phyloP scores from a whole-genome alignment of 2,329 filamentous ascomycete genomes.

The Penicillium thymicola region DNA sequence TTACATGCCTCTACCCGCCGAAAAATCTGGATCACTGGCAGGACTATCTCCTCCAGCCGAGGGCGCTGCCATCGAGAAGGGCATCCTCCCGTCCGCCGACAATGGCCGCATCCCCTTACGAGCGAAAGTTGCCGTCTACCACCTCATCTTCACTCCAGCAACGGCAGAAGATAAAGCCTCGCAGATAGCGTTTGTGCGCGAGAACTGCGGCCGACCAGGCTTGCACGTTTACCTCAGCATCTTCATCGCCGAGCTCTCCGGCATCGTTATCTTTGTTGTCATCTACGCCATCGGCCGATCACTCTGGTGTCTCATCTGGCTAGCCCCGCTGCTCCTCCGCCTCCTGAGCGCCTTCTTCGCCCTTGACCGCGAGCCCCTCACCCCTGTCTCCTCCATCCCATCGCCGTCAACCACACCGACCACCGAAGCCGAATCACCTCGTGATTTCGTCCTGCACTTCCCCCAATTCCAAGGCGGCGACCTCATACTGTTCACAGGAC shows the following conservation, averaged over 20 bases:
- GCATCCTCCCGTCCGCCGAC: background rate
- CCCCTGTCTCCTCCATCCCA: background rate
- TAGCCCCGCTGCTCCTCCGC: background rate
- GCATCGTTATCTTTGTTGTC: background rate
- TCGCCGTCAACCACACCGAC: background rate
- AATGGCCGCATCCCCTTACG: background rate
- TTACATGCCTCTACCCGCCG: background rate
- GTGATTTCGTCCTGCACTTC: background rate
- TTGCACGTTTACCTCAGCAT: background rate
- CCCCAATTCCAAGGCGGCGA: background rate
- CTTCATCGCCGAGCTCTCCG: background rate
- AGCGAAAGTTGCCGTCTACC: background rate
- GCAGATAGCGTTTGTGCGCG: background rate
- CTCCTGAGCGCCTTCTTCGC: background rate
- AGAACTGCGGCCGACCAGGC: background rate
- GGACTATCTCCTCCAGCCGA: background rate
- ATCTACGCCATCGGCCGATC: background rate
- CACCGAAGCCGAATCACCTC: background rate
- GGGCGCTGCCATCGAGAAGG: background rate
- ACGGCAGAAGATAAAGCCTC: background rate
- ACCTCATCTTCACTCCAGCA: background rate
- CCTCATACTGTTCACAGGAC: background rate
- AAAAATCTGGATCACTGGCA: background rate
- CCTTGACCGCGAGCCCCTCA: background rate
- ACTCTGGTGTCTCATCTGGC: background rate